phyloP scores from a whole-genome alignment of 2,329 filamentous ascomycete genomes.

The Thelonectria olida region DNA sequence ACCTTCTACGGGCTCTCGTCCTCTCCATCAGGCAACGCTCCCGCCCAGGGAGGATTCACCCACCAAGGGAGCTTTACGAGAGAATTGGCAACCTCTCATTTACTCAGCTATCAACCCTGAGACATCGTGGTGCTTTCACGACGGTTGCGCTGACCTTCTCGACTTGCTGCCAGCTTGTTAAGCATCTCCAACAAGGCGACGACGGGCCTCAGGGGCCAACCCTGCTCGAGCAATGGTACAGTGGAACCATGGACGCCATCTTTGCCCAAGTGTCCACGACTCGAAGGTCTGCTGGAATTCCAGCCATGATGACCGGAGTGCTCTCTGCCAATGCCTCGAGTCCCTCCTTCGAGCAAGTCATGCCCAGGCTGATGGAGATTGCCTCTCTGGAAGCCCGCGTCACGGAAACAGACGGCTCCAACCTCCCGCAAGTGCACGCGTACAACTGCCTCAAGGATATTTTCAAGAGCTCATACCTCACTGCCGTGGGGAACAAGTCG shows the following conservation, averaged over 20 bases:
- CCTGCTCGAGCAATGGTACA: slow-evolving; percentile 76
- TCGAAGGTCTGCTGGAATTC: slow-evolving; percentile 89
- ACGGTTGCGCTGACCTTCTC: slow-evolving; percentile 91
- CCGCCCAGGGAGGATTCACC: slow-evolving; percentile 55
- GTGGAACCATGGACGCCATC: slow-evolving; percentile 75
- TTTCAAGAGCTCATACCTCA: slow-evolving; percentile 83
- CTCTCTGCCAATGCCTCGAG: slow-evolving; percentile 70
- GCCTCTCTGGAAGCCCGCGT: slow-evolving; percentile 62
- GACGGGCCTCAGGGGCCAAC: slow-evolving; percentile 44
- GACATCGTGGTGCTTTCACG: slow-evolving; percentile 92
- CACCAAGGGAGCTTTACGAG: slow-evolving; percentile 65
- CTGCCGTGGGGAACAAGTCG: slow-evolving; percentile 75
- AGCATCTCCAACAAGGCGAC: slow-evolving; percentile 52
- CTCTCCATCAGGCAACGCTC: slow-evolving; percentile 61
- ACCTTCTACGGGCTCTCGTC: slow-evolving; percentile 73
- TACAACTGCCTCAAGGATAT: slow-evolving; percentile 94
- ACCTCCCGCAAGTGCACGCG: slow-evolving; percentile 91
- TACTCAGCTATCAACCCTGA: slow-evolving; percentile 80
- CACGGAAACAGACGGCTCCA: slow-evolving; percentile 68
- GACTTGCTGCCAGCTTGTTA: slow-evolving; percentile 75
- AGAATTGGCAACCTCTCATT: slow-evolving; percentile 80
- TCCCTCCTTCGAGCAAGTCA: slow-evolving; percentile 71
- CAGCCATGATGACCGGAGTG: slow-evolving; percentile 84
- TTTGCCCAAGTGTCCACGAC: slow-evolving; percentile 83
- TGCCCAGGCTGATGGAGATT: slow-evolving; percentile 69